Base-by-base conservation (phyloP, 2,329 filamentous ascomycete genomes). In the Xenosphaeropsis pyriputrescens region DNA sequence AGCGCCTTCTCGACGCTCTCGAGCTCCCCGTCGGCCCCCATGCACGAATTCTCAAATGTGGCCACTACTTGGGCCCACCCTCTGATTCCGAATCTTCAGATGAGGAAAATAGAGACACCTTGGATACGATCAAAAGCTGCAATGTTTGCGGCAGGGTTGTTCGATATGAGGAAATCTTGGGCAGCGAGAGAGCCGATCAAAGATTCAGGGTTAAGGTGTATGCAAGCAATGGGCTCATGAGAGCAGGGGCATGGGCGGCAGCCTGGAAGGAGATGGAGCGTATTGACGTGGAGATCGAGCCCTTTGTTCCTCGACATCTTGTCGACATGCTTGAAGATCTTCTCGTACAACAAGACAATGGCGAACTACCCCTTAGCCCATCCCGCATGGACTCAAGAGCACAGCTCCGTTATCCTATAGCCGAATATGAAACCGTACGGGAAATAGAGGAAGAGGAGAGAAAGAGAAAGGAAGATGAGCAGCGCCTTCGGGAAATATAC, bases 181-280 rank as follows among this genome's bases (percentile, higher is more conserved):
- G 31, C 2, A 19, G 44, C 15, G 42, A 41, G 12, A 38, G 36
- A 22, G 42, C 43, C 18, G 47, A 51, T 18, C 47, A 45, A n/a
- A 31, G 67, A 70, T 91, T 85, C 65, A 72, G 77, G 19, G 70
- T 96, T 55, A 91, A 86, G 53, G 79, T 96, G 1, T 98, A 89
- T 52, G 91, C 91, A 1, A 89, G 86, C 37, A 98, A 96, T 57
- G 91, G 91, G 0, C 63, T 96, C 35, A 93, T 98, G 85, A 75
- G 78, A 41, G 79, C 85, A 5, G 85, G 85, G 0, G 89, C 91
- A 0, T 98, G 91, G 91, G 74, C 75, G 4, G 88, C 88, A 2
- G 89, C 85, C 41, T 98, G 89, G 89, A 82, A 75, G 48, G 89
- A 96, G 58, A 98, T 98, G 91, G 91, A 98, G 60, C 74, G 89